Evolutionary conservation across 345 rosid species (phyloP).

Genomic region (Carallia pectinifolia): DNA sequence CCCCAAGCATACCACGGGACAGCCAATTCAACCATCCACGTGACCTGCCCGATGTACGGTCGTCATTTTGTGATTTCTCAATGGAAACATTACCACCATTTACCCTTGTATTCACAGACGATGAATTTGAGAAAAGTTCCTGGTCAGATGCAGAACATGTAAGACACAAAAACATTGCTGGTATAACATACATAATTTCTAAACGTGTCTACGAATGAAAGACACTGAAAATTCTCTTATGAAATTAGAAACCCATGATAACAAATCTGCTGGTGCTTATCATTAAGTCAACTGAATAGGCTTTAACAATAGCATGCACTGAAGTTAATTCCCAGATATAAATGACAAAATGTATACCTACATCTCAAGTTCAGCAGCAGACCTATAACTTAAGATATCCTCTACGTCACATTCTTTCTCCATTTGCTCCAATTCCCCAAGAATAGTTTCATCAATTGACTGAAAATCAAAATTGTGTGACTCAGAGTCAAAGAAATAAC

Average conservation of each 20-base stretch:
- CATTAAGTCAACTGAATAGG: background rate
- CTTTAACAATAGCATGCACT: constrained; percentile 5
- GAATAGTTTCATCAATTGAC: constrained; percentile 60
- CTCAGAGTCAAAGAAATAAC: too few species aligned
- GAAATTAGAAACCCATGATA: background rate
- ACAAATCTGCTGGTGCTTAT: background rate
- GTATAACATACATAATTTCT: too few species aligned
- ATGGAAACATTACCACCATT: constrained; percentile 25
- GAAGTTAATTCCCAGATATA: background rate
- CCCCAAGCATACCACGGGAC: constrained; percentile 98
- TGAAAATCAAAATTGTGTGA: constrained; percentile 27
- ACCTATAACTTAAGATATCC: constrained; percentile 77
- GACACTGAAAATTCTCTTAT: background rate
- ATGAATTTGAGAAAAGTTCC: constrained; percentile 51
- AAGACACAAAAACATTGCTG: too few species aligned
- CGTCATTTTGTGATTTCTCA: constrained; percentile 62
- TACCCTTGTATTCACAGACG: constrained; percentile 29
- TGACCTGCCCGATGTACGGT: constrained; percentile 49
- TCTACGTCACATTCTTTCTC: constrained; percentile 84
- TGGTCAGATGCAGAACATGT: constrained; percentile 16
- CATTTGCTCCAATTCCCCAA: constrained; percentile 77
- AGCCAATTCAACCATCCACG: constrained; percentile 97
- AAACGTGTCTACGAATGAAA: background rate
- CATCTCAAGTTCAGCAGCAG: constrained; percentile 78
- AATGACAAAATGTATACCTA: constrained; percentile 53